Evolutionary conservation across 2,329 filamentous ascomycete species (phyloP).

Genomic region (Trichoderma pleuroti): DNA sequence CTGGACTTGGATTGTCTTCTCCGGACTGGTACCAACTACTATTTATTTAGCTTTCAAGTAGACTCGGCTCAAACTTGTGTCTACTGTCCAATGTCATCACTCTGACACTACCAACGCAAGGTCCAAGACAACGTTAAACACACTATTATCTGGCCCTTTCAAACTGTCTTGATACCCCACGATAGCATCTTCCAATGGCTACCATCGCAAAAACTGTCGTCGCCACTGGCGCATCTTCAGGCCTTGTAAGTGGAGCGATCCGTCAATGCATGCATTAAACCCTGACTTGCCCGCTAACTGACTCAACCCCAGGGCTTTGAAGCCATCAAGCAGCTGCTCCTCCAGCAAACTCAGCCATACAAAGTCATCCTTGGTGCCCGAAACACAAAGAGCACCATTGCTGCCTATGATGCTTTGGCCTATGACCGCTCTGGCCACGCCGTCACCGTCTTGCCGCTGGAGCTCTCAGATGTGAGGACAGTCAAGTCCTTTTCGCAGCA

Average conservation of each 20-base stretch:
- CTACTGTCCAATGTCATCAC: neutral
- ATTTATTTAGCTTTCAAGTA: neutral
- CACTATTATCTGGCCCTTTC: neutral
- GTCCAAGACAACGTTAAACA: neutral
- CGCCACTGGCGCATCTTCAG: conserved; percentile 49
- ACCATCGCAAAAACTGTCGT: conserved; percentile 46
- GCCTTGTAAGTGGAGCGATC: conserved; percentile 36
- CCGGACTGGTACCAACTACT: neutral
- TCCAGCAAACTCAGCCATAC: conserved; percentile 44
- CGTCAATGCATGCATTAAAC: neutral
- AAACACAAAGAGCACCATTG: conserved; percentile 39
- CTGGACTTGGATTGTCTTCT: neutral
- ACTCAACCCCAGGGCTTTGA: conserved; percentile 45
- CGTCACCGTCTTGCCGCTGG: conserved; percentile 46
- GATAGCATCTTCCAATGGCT: conserved; percentile 31
- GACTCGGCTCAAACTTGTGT: neutral
- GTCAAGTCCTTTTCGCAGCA: conserved; percentile 47
- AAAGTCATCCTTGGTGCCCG: conserved; percentile 49
- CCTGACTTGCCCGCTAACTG: neutral
- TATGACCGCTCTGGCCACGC: conserved; percentile 40
- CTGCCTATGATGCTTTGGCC: conserved; percentile 41
- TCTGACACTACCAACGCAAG: neutral
- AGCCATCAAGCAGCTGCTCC: conserved; percentile 46
- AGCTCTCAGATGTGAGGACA: conserved; percentile 43
- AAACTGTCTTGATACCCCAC: neutral